phyloP scores from a whole-genome alignment of 2,329 filamentous ascomycete species.

The Neophaeococcomyces mojaviensis region DNA sequence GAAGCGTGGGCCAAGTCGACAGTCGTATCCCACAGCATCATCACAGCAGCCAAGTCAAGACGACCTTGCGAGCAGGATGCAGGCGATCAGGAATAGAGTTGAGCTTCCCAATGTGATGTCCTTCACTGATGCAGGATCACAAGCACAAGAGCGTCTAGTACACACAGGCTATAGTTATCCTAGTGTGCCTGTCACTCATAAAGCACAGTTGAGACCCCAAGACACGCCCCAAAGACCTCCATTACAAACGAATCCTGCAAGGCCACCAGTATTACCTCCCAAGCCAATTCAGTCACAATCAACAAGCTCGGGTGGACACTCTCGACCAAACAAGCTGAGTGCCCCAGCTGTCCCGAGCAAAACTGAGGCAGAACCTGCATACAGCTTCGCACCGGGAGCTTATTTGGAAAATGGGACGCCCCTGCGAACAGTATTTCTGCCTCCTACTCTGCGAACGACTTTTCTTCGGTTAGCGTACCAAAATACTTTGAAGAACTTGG shows the following conservation, averaged over 20 bases:
- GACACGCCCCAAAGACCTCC: background rate
- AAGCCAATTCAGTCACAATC: conserved; percentile 11
- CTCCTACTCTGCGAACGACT: conserved; percentile 60
- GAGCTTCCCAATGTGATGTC: conserved; percentile 9
- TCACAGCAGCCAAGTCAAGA: conserved; percentile 51
- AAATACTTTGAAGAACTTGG: conserved; percentile 75
- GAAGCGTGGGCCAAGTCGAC: conserved; percentile 56
- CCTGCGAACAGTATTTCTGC: conserved; percentile 80
- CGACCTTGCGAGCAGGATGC: conserved; percentile 40
- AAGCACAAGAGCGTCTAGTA: conserved; percentile 3
- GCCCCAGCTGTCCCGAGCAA: conserved; percentile 23
- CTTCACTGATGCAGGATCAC: background rate
- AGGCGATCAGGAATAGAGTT: conserved; percentile 24
- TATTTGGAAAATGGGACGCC: conserved; percentile 85
- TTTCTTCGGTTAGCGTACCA: conserved; percentile 67
- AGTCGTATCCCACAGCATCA: conserved; percentile 42
- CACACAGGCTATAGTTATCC: conserved; percentile 19
- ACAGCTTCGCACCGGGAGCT: conserved; percentile 75
- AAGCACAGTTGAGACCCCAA: background rate
- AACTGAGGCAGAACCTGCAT: conserved; percentile 38
- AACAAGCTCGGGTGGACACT: conserved; percentile 18
- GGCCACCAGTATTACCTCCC: conserved; percentile 26
- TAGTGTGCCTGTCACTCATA: conserved; percentile 22
- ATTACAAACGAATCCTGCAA: background rate
- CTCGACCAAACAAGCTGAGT: conserved; percentile 21